A percentile compares a stretch with the other conserved stretches of the same genome.
phyloP scores from a whole-genome alignment of 1,139 yeast species.

The Candida anutae region DNA sequence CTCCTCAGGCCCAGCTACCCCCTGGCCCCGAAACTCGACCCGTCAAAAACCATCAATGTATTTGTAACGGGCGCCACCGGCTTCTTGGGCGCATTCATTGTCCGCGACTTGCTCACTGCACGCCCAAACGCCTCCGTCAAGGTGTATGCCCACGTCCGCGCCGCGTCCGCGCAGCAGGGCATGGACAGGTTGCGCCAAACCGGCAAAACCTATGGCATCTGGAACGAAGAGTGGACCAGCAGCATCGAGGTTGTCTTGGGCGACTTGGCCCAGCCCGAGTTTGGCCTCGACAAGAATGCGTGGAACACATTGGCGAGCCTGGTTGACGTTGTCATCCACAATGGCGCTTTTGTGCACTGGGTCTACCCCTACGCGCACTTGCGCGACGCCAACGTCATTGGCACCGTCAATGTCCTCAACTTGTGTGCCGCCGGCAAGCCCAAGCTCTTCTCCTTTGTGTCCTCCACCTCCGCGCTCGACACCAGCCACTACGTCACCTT shows the following conservation, averaged over 20 bases:
- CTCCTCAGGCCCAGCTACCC: slow-evolving; percentile 35
- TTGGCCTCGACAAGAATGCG: slow-evolving; percentile 54
- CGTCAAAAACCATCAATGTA: slow-evolving; percentile 44
- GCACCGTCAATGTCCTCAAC: slow-evolving; percentile 78
- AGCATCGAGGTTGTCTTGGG: slow-evolving; percentile 74
- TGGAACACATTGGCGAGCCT: slow-evolving; percentile 54
- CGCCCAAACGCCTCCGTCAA: slow-evolving; percentile 38
- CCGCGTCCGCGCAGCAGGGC: slow-evolving; percentile 59
- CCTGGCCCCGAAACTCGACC: slow-evolving; percentile 21
- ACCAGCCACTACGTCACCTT: slow-evolving; percentile 70
- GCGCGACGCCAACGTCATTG: slow-evolving; percentile 88
- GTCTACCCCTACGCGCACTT: slow-evolving; percentile 88
- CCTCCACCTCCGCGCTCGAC: slow-evolving; percentile 90
- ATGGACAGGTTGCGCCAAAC: slow-evolving; percentile 68
- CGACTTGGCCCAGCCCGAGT: slow-evolving; percentile 61
- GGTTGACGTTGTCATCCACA: slow-evolving; percentile 83
- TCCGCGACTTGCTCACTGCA: slow-evolving; percentile 61
- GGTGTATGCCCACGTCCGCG: slow-evolving; percentile 87
- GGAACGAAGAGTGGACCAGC: slow-evolving; percentile 58
- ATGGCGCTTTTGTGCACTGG: slow-evolving; percentile 99
- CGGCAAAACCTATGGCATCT: slow-evolving; percentile 79
- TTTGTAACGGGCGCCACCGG: slow-evolving; percentile 97
- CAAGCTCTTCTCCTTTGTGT: slow-evolving; percentile 82
- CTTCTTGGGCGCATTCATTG: slow-evolving; percentile 83
- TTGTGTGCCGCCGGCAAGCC: slow-evolving; percentile 75